Base-by-base conservation (phyloP, 441 rosid genomes). In the Euphorbia corollata region DNA sequence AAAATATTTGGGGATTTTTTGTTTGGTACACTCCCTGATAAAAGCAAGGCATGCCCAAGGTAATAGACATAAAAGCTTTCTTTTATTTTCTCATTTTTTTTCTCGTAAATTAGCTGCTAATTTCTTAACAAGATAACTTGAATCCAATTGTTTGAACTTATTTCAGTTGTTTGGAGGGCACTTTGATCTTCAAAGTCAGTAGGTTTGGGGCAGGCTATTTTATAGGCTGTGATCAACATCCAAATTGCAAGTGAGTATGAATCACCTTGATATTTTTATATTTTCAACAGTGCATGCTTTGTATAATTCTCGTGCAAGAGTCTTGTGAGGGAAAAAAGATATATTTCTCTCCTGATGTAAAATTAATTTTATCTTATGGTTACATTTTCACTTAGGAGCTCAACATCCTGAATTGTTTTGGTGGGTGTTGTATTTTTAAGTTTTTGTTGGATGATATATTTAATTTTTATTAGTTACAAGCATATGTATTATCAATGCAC, bases 81-180 rank as follows among this genome's bases (percentile, higher is more conserved):
- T 41, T 20, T 41, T 12, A 4, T 45, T 18, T 45, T 39, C 45
- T 18, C 10, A 20, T 7, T 66, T 56, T 12, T 58, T 58, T 2
- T 36, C 19, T 16, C 39, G 6, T 5, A 58, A 58, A 23, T 58
- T 27, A 58, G 15, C 10, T 58, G 27, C 5, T 61, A 34, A 30
- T 74, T 47, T 36, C 8, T 68, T 27, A 43, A 63, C 63, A 57
- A 8, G 65, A 65, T 27, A 36, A 19, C 22, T 47, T 63, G 47
- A 24, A 18, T 27, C 36, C 34, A 30, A 57, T 65, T 60, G 61
- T 58, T 66, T 64, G 34, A 51, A 63, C 27, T 72, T 80, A 51
- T 80, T 82, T 72, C 95, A 95, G 99, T 76, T 95, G 99, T 74
- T 51, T 70, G 81, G 97, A 86, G 76, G 99, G 99, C 75, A 83